Evolutionary conservation across 495 filamentous ascomycete species (phyloP).

Genomic region (Chaetomium cochliodes): DNA sequence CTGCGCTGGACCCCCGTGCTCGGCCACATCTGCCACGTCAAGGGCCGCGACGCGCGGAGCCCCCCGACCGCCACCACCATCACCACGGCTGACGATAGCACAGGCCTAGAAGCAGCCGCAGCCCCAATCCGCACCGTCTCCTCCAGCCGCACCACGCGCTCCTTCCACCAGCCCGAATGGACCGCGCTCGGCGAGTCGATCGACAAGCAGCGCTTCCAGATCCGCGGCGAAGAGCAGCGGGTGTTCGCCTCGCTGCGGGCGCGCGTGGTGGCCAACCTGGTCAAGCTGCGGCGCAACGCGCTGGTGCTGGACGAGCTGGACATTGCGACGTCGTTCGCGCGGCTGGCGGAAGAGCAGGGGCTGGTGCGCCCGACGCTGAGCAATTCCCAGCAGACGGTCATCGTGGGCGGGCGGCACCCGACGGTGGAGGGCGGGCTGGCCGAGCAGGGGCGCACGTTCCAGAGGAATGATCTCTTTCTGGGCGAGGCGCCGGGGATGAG

Average conservation of each 20-base stretch:
- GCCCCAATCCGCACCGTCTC: conserved; percentile 61
- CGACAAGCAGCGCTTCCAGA: conserved; percentile 69
- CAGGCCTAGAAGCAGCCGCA: conserved; percentile 32
- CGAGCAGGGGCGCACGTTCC: conserved; percentile 78
- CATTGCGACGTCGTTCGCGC: conserved; percentile 79
- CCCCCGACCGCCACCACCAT: background rate
- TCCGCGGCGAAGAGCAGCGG: conserved; percentile 74
- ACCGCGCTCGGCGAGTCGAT: conserved; percentile 70
- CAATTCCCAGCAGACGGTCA: conserved; percentile 43
- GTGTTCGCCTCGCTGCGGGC: conserved; percentile 69
- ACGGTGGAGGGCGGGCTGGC: conserved; percentile 81
- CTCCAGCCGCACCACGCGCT: conserved; percentile 77
- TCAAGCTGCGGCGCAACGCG: conserved; percentile 83
- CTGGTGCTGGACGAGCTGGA: conserved; percentile 88
- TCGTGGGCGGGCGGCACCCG: conserved; percentile 82
- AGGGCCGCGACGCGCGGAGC: conserved; percentile 65
- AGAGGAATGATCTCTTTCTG: conserved; percentile 82
- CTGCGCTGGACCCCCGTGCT: conserved; percentile 80
- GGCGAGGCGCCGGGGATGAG: too few species aligned
- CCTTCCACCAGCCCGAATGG: conserved; percentile 84
- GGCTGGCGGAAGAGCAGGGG: conserved; percentile 67
- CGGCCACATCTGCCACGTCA: conserved; percentile 88
- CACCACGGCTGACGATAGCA: background rate
- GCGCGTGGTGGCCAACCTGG: conserved; percentile 72
- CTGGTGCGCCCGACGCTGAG: conserved; percentile 73